Base-by-base conservation (phyloP, 2,329 filamentous ascomycete genomes). In the Colletotrichum sp. region DNA sequence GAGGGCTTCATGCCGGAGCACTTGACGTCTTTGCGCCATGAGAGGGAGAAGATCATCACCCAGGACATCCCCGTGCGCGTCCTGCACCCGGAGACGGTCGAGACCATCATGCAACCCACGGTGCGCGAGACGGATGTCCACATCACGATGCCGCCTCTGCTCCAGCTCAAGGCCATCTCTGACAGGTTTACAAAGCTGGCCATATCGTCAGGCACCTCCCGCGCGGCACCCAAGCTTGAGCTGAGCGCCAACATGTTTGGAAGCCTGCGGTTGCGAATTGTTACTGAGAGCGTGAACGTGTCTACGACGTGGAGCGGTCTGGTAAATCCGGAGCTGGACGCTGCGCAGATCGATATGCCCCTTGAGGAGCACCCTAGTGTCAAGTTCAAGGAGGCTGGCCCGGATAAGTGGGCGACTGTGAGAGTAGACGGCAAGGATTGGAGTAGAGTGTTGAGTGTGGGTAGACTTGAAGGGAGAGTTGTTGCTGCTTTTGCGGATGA, bases 31-130 rank as follows among this genome's bases (percentile, higher is more conserved):
- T 89, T 91, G 28, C 86, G 88, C 59, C 89, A 94, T 72, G 95
- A 96, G 81, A 93, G 95, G 80, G 96, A 98, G 84, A 98, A 97
- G 78, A 90, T 98, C 80, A 94, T 99, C 81, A 98, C 96, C 1
- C 97, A 99, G 82, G 96, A 99, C 85, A 94, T 99, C 52, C 97
- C 97, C n/a, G 94, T 99, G 59, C 94, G 96, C 21, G 96, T 99
- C 2, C 90, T 99, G 12, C 93, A 95, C 74, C 93, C 95, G 3
- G 92, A 94, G 69, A 94, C 92, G 0, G 95, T 99, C n/a, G 95
- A 97, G 81, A 94, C 93, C n/a, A 93, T 99, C 77, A 95, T 98
- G 87, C 96, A 99, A 86, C 97, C 97, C 16, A 93, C 93, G 77
- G 95, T 96, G 75, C 93, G 95, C 75, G 96, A 98, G 80, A 95